Evolutionary conservation across 2,329 filamentous ascomycete genomes (phyloP), one percentile per base, ranked within the genome.

Genomic region (Cercospora sojina): DNA sequence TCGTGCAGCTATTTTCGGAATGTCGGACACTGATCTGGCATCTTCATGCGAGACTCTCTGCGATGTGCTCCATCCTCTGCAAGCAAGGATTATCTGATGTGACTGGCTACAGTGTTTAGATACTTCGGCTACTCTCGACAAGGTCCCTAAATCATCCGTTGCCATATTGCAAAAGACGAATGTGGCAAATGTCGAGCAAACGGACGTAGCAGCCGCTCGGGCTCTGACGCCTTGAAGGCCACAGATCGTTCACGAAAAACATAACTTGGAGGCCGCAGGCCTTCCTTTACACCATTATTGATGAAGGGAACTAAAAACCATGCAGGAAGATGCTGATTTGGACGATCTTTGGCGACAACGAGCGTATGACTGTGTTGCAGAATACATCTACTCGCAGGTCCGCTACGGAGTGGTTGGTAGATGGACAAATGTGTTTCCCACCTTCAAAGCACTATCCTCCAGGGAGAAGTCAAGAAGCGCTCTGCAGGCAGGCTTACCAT

Each of bases 401-500:
- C 43, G 43, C 18, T 25, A 23, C 10, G 5, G 7, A 49, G 43
- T 23, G 20, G 18, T 6, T 23, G 10, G 10, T 13, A 49, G 10
- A 23, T 5, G 16, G 10, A 49, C 16, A 41, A 5, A 43, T 41
- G 18, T 94, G 89, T 93, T 69, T 84, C 90, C 92, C 88, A 87
- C 88, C 90, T 90, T 93, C 90, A 94, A 93, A 93, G 90, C 87
- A 72, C 84, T 84, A 85, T 84, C 80, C 84, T 80, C 89, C 89
- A 92, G 69, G 82, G 77, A 79, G 75, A 78, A 78, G 81, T 84
- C 86, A 83, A 81, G 83, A 78, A 86, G 86, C 87, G 89, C 88
- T 94, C 91, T 94, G 91, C 90, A 88, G 89, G 89, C 84, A 83
- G 93, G 90, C 85, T 86, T 82, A 85, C 83, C 79, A 76, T 77